Evolutionary conservation across 306 rosid species (phyloP), one percentile per base, ranked within the genome.

Genomic region (Cucumis melo): DNA sequence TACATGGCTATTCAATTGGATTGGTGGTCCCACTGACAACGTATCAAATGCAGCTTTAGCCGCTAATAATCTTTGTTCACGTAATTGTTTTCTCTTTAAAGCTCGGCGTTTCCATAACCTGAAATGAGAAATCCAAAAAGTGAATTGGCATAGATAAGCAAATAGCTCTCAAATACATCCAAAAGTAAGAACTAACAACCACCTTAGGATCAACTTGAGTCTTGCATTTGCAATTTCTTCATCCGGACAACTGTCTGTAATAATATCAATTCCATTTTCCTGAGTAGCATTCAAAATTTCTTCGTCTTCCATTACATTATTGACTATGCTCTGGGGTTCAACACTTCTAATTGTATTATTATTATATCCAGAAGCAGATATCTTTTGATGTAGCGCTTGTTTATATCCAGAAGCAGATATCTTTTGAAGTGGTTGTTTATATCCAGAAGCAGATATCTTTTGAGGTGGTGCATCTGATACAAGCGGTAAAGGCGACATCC

Each of bases 61-160:
- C 38, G 96, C 95, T 56, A 85, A 77, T 65, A 87, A 84, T 83
- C 88, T 90, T 83, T 88, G 89, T 78, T 89, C 90, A 44, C 93
- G 90, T 73, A 84, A 73, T 87, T 82, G 85, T 82, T 85, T 89
- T 79, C 78, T 84, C 81, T 86, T 94, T 79, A 82, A 74, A 55
- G 84, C 80, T 20, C 95, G 90, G 56, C 95, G 88, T 86, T 74
- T 92, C 99, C 99, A 94, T 85, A 89, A 83, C 86, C 99, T 94
- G 83, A 81, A 57, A 79, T 32, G 60, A 78, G 50, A 77, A 79
- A 76, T 24, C 51, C 50, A 54, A 39, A 57, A 80, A 68, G 21
- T 82, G 60, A 68, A 58, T 73, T 73, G 62, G 66, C 67, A 27
- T 48, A 64, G 27, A 78, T 54, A 61, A 56, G 67, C 57, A 77